Percentiles rank a stretch among this genome's conserved stretches.
These are phyloP conservation scores for Antrodiella citrinella DNA, from an alignment of 768 basidiomycete species.

Conservation along the genomic window DNA sequence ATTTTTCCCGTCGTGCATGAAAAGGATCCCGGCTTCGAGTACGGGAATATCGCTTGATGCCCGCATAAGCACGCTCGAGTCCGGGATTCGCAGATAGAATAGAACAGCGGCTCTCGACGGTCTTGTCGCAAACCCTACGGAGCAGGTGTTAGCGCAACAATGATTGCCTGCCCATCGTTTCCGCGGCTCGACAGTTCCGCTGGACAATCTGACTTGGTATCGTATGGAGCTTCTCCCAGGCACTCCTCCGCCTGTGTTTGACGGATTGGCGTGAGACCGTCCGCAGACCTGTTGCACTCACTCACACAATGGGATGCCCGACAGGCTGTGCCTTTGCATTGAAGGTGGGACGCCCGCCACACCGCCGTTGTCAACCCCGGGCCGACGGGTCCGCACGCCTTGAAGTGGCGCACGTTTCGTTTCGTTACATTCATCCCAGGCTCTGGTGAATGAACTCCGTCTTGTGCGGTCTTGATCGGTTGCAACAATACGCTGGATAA, in stretches of 20 bases:
- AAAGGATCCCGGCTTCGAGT: not conserved
- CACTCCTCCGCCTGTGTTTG: not conserved
- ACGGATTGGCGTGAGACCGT: not conserved
- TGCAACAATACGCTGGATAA: not conserved
- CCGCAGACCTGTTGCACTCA: not conserved
- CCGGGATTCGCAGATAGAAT: not conserved
- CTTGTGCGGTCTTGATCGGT: not conserved
- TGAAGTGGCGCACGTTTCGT: not conserved
- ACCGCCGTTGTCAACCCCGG: not conserved
- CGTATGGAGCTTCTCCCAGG: not conserved
- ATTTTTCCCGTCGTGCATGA: not conserved
- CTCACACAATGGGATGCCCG: not conserved
- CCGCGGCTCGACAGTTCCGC: not conserved
- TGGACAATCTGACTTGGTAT: not conserved
- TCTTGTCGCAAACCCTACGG: not conserved
- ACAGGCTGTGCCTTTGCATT: not conserved
- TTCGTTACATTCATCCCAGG: not conserved
- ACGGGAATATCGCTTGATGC: not conserved
- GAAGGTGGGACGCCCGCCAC: not conserved
- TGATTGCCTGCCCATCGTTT: not conserved
- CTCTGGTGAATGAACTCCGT: not conserved
- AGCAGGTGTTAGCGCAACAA: not conserved
- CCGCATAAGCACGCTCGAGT: not conserved
- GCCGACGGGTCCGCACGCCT: not conserved
- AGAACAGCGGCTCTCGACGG: too few relatives aligned